Percentiles rank a stretch among this genome's conserved stretches.
Conservation (phyloP, 768 basidiomycete genomes). For the Tylopilus subfusipes region DNA sequence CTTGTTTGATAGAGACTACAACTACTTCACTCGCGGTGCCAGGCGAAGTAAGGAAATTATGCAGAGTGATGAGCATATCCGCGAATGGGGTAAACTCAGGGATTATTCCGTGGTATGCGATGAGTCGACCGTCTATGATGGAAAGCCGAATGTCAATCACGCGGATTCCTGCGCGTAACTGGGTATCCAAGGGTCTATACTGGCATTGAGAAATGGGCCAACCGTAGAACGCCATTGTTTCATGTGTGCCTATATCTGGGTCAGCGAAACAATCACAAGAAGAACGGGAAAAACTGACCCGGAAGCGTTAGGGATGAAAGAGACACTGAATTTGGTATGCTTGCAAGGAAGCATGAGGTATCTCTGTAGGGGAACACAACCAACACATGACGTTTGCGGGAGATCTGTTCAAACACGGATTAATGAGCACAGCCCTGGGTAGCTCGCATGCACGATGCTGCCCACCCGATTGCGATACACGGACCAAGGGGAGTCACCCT, state of each 20-base stretch:
- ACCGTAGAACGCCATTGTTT: conserved; percentile 71
- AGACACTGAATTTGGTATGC: conserved; percentile 62
- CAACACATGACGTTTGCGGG: conserved; percentile 43
- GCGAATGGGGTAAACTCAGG: conserved; percentile 68
- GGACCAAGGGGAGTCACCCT: conserved; percentile 51
- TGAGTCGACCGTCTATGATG: conserved; percentile 56
- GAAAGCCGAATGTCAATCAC: conserved; percentile 79
- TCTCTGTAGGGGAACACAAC: conserved; percentile 60
- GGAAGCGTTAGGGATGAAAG: conserved; percentile 78
- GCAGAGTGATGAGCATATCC: conserved; percentile 57
- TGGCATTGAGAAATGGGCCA: conserved; percentile 91
- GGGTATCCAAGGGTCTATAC: conserved; percentile 53
- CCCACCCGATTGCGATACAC: conserved; percentile 55
- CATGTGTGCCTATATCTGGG: conserved; percentile 7
- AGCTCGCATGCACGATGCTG: background rate
- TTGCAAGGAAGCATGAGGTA: conserved; percentile 52
- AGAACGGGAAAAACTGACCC: conserved; percentile 50
- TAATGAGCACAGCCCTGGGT: conserved; percentile 7
- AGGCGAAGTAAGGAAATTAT: conserved; percentile 60
- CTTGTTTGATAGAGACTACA: conserved; percentile 88
- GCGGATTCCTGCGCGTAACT: conserved; percentile 76
- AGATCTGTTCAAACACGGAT: conserved; percentile 36
- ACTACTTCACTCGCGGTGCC: conserved; percentile 65
- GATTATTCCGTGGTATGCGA: conserved; percentile 78
- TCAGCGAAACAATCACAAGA: background rate